Evolutionary conservation across 257 asterid species (phyloP).

Genomic region (Eucommia ulmoides): DNA sequence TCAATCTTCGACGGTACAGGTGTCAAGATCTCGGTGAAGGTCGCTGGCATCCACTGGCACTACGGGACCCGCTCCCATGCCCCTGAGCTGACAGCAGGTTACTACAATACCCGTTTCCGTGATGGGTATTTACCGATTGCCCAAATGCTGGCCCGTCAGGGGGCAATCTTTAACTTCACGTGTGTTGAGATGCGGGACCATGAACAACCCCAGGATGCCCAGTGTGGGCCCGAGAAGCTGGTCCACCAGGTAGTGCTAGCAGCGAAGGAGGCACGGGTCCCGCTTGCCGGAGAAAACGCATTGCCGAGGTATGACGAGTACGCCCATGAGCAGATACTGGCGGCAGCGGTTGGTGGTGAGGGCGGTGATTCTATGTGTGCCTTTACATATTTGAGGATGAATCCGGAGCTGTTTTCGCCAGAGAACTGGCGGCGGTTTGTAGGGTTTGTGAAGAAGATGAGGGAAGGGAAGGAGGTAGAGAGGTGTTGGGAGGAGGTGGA

Average conservation of each 20-base stretch:
- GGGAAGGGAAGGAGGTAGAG: constrained; percentile 51
- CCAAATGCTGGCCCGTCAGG: constrained; percentile 78
- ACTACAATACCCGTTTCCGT: constrained; percentile 71
- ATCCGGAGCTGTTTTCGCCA: constrained; percentile 65
- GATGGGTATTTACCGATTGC: constrained; percentile 93
- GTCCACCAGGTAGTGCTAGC: constrained; percentile 81
- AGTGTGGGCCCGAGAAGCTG: constrained; percentile 77
- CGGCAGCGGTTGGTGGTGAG: constrained; percentile 36
- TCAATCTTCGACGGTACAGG: constrained; percentile 32
- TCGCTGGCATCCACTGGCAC: constrained; percentile 97
- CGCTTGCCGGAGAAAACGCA: constrained; percentile 92
- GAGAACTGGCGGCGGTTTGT: constrained; percentile 91
- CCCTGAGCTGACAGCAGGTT: constrained; percentile 93
- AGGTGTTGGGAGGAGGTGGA: constrained; percentile 71
- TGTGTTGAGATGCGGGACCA: constrained; percentile 93
- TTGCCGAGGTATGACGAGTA: constrained; percentile 67
- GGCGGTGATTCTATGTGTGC: constrained; percentile 70
- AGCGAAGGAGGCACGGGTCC: constrained; percentile 59
- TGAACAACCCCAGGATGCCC: constrained; percentile 92
- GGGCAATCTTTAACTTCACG: constrained; percentile 83
- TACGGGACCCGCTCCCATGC: constrained; percentile 94
- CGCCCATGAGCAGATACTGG: constrained; percentile 73
- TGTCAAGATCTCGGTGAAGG: constrained; percentile 72
- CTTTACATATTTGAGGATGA: constrained; percentile 88
- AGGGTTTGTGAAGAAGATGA: constrained; percentile 82